Conservation (phyloP, 495 filamentous ascomycete species). For the Penicillium lividum region DNA sequence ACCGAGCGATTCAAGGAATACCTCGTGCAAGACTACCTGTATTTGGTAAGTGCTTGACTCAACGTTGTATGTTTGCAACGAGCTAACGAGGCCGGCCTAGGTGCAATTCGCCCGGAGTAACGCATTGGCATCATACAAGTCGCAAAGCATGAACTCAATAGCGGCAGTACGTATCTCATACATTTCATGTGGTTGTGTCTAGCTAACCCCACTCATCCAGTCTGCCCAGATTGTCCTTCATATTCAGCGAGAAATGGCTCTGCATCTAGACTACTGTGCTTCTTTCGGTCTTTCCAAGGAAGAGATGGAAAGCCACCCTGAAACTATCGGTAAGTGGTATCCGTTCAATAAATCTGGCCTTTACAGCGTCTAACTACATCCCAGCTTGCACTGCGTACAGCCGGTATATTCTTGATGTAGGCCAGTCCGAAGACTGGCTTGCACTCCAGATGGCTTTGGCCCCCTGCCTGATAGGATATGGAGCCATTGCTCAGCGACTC, state of each 20-base stretch:
- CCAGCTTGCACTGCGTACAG: slow-evolving; percentile 51
- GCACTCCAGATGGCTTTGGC: slow-evolving; percentile 80
- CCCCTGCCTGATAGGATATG: slow-evolving; percentile 86
- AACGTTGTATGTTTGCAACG: background rate
- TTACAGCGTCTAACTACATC: slow-evolving; percentile 29
- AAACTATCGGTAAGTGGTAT: slow-evolving; percentile 66
- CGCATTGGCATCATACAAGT: slow-evolving; percentile 80
- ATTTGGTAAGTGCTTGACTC: slow-evolving; percentile 59
- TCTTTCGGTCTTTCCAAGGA: slow-evolving; percentile 75
- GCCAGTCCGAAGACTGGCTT: slow-evolving; percentile 81
- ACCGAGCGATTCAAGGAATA: slow-evolving; percentile 78
- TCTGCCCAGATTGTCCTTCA: slow-evolving; percentile 70
- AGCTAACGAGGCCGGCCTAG: slow-evolving; percentile 37
- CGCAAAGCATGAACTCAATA: slow-evolving; percentile 71
- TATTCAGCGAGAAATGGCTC: slow-evolving; percentile 73
- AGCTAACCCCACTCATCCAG: slow-evolving; percentile 36
- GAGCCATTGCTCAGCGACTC: slow-evolving; percentile 68
- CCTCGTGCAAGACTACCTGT: slow-evolving; percentile 87
- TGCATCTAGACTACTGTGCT: slow-evolving; percentile 79
- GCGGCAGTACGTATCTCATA: slow-evolving; percentile 47
- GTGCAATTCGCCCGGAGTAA: slow-evolving; percentile 85
- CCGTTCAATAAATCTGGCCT: background rate
- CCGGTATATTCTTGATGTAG: slow-evolving; percentile 85
- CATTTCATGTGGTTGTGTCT: background rate
- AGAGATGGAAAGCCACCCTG: slow-evolving; percentile 71